Evolutionary conservation across 2,329 filamentous ascomycete genomes (phyloP).

Genomic region (Tolypocladium inflatum): DNA sequence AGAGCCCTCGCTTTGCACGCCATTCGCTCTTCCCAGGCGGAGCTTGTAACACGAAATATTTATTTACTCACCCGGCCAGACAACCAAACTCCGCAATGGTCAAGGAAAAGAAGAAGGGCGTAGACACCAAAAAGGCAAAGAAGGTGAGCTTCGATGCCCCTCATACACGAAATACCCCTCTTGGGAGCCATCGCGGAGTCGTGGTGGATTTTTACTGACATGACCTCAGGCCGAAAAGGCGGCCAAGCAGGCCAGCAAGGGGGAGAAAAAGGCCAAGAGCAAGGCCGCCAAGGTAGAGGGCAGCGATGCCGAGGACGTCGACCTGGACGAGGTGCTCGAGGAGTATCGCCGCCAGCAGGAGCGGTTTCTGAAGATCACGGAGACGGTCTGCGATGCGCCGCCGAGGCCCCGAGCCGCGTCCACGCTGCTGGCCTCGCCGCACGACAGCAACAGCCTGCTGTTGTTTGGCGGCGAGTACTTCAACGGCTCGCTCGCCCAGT

Average conservation of each 20-base stretch:
- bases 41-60: neutral
- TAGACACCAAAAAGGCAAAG: constrained; percentile 41
- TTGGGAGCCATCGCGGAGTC: neutral
- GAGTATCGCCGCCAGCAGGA: constrained; percentile 92
- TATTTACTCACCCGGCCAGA: neutral
- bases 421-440: constrained; percentile 74
- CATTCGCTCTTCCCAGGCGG: neutral
- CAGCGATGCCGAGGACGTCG: constrained; percentile 84
- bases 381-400: constrained; percentile 59
- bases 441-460: constrained; percentile 78
- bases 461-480: constrained; percentile 94
- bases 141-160: constrained; percentile 21
- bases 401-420: constrained; percentile 73
- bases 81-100: constrained; percentile 26
- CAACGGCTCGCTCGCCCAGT: constrained; percentile 76
- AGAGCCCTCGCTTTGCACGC: neutral
- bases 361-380: constrained; percentile 87
- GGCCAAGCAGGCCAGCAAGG: constrained; percentile 78
- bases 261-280: constrained; percentile 71
- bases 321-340: constrained; percentile 86
- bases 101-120: constrained; percentile 43
- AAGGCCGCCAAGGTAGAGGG: constrained; percentile 65
- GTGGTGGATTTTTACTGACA: neutral
- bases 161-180: neutral
- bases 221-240: constrained; percentile 47